These are phyloP conservation scores for Globisporangium middletonii DNA, from an alignment of 352 stramenopile species.

Conservation along the genomic window DNA sequence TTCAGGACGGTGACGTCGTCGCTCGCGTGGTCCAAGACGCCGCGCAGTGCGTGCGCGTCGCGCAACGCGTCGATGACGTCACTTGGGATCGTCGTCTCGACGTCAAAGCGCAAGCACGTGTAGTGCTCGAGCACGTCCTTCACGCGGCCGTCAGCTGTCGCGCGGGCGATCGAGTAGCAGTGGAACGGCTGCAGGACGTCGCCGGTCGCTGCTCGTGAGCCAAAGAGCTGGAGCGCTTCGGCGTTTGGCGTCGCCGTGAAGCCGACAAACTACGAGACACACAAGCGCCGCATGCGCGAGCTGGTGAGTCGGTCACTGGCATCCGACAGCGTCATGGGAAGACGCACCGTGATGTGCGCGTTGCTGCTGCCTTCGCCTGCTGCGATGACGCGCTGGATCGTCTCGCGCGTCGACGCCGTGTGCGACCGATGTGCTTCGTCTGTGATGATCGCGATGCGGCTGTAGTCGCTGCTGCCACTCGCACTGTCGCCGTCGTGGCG, in stretches of 20 bases:
- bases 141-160: constrained; percentile 44
- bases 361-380: constrained; percentile 30
- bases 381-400: constrained; percentile 58
- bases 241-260: constrained; percentile 75
- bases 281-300: not conserved
- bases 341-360: constrained; percentile 31
- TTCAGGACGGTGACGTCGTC: constrained; percentile 56
- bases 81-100: constrained; percentile 51
- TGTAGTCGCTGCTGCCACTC: constrained; percentile 18
- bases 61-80: constrained; percentile 28
- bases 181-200: constrained; percentile 43
- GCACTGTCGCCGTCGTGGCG: not conserved
- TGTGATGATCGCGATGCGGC: constrained; percentile 72
- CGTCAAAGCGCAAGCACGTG: constrained; percentile 36
- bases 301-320: not conserved
- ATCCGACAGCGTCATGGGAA: not conserved
- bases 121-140: constrained; percentile 70
- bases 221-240: constrained; percentile 68
- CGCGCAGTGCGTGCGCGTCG: constrained; percentile 21
- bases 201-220: constrained; percentile 14
- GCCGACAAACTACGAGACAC: constrained; percentile 54
- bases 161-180: constrained; percentile 63
- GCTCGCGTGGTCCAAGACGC: constrained; percentile 56
- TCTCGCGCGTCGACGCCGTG: constrained; percentile 51
- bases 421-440: constrained; percentile 83